Percentiles rank a stretch among this genome's conserved stretches.
Conservation (phyloP, 345 rosid species). For the Salix suchowensis region DNA sequence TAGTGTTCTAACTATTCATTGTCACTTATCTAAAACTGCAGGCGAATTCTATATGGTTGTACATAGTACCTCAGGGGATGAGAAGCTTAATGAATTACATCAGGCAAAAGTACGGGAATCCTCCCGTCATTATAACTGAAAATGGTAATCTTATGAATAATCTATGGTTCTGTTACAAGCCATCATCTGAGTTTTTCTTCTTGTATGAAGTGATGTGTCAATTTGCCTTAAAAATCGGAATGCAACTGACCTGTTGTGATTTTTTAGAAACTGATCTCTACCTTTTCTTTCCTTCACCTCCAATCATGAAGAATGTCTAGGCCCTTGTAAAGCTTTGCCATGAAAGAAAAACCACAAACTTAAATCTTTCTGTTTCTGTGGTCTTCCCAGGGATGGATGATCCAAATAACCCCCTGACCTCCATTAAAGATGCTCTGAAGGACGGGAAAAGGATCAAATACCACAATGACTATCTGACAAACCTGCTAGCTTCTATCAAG, state of each 20-base stretch:
- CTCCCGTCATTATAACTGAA: slow-evolving; percentile 56
- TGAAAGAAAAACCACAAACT: background rate
- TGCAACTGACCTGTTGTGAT: too few relatives aligned
- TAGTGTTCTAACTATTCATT: background rate
- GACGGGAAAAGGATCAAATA: slow-evolving; percentile 78
- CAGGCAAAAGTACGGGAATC: slow-evolving; percentile 57
- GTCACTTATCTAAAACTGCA: slow-evolving; percentile 16
- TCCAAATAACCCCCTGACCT: slow-evolving; percentile 39
- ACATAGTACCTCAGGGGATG: slow-evolving; percentile 61
- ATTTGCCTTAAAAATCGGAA: background rate
- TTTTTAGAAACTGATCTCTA: background rate
- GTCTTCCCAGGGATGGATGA: slow-evolving; percentile 88
- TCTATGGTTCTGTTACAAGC: background rate
- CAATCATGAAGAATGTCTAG: background rate
- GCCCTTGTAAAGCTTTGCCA: background rate
- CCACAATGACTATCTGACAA: slow-evolving; percentile 77
- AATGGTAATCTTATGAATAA: slow-evolving; percentile 35
- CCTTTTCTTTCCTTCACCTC: background rate
- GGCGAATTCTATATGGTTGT: slow-evolving; percentile 72
- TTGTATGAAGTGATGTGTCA: background rate
- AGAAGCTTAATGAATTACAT: slow-evolving; percentile 68
- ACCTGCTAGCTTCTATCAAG: slow-evolving; percentile 71
- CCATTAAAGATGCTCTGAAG: slow-evolving; percentile 56
- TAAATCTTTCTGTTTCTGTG: background rate
- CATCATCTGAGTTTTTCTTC: background rate